Evolutionary conservation across 331 rosid genomes (phyloP).

Genomic region (Cydonia oblonga): DNA sequence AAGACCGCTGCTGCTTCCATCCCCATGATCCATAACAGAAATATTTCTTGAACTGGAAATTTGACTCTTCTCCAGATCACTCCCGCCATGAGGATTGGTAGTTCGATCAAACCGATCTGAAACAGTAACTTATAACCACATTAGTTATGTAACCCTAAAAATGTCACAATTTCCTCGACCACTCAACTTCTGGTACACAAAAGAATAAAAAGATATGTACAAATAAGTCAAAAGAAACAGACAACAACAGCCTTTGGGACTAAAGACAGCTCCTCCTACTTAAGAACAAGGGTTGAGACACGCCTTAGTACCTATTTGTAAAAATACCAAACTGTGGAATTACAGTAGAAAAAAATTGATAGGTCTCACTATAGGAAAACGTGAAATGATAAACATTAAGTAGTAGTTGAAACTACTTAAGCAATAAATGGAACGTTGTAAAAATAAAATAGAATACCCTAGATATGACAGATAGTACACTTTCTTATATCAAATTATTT

Average conservation of each 20-base stretch:
- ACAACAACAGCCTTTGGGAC: not conserved
- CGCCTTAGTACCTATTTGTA: too few species aligned
- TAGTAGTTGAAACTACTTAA: too few species aligned
- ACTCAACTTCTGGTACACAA: not conserved
- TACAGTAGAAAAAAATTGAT: too few species aligned
- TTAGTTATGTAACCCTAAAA: constrained; percentile 4
- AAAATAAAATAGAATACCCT: too few species aligned
- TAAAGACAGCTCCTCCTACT: not conserved
- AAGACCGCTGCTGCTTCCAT: constrained; percentile 41
- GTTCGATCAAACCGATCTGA: constrained; percentile 54
- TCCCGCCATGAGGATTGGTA: constrained; percentile 43
- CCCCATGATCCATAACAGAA: constrained; percentile 41
- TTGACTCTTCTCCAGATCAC: constrained; percentile 60
- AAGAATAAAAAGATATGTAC: not conserved
- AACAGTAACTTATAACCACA: constrained; percentile 13
- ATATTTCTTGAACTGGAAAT: constrained; percentile 34
- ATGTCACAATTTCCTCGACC: not conserved
- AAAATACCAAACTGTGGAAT: too few species aligned
- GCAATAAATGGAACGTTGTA: too few species aligned
- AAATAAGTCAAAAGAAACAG: not conserved
- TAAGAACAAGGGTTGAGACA: not conserved
- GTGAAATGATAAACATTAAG: too few species aligned
- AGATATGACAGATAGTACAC: too few species aligned
- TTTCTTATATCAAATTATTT: too few species aligned
- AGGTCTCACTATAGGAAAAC: too few species aligned